Percentiles rank a stretch among this genome's conserved stretches.
Conservation (phyloP, 2,329 filamentous ascomycete genomes). For the Fusarium anthophilum region DNA sequence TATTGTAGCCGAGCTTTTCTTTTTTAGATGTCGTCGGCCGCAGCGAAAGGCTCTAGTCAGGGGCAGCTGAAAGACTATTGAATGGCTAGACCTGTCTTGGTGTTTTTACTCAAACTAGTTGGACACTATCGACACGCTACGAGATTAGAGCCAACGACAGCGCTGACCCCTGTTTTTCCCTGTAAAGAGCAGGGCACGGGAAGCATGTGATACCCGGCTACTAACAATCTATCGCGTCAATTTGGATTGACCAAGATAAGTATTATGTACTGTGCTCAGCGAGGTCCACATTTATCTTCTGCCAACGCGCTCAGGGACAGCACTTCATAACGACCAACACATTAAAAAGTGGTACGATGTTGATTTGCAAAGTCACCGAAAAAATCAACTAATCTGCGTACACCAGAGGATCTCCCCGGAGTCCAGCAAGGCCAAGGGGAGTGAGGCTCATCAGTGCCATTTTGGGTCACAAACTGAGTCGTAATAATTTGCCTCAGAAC, state of each 20-base stretch:
- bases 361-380: neutral
- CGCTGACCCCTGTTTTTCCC: neutral
- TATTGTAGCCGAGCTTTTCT: neutral
- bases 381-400: rapidly evolving
- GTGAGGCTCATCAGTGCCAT: rapidly evolving
- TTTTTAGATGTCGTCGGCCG: neutral
- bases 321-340: neutral
- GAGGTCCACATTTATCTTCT: neutral
- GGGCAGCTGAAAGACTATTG: neutral
- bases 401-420: neutral
- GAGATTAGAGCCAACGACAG: neutral
- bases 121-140: neutral
- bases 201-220: neutral
- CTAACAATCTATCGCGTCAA: neutral
- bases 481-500: rapidly evolving
- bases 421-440: rapidly evolving
- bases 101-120: neutral
- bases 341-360: neutral
- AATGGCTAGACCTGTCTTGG: neutral
- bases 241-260: neutral
- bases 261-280: rapidly evolving
- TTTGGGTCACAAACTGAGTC: neutral
- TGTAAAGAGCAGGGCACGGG: neutral
- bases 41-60: neutral
- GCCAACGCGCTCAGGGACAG: neutral